Conservation (phyloP, 768 basidiomycete species). For the Gloeophyllum trabeum region DNA sequence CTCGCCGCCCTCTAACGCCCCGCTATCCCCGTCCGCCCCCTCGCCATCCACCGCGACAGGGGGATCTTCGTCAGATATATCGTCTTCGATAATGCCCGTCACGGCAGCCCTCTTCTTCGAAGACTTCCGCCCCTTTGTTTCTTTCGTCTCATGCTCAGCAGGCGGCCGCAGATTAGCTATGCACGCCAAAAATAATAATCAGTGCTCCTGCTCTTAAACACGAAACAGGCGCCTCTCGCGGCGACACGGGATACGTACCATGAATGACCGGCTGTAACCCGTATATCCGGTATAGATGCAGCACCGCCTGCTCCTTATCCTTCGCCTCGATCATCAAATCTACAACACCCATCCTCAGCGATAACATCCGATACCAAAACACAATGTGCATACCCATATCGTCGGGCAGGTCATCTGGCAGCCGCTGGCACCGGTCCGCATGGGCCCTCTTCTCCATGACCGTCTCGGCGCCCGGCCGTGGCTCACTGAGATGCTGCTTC, state of each 20-base stretch:
- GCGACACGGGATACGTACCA: constrained; percentile 10
- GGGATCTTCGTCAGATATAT: constrained; percentile 28
- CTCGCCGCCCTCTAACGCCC: neutral
- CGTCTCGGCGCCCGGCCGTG: constrained; percentile 73
- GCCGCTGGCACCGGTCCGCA: constrained; percentile 62
- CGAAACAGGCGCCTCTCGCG: neutral
- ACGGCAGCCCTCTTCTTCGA: constrained; percentile 22
- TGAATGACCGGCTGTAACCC: constrained; percentile 51
- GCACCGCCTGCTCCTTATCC: constrained; percentile 89
- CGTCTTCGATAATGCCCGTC: constrained; percentile 18
- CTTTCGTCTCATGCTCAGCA: constrained; percentile 23
- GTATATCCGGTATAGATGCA: constrained; percentile 77
- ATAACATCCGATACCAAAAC: constrained; percentile 8
- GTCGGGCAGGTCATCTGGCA: constrained; percentile 55
- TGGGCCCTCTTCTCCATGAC: constrained; percentile 85
- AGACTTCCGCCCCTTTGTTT: constrained; percentile 33
- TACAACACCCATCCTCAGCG: constrained; percentile 11
- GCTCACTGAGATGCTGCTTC: constrained; percentile 89
- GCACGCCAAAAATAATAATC: neutral
- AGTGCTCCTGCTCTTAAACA: neutral
- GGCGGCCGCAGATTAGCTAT: constrained; percentile 27
- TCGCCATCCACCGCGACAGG: neutral
- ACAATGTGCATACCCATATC: constrained; percentile 40
- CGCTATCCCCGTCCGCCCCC: neutral
- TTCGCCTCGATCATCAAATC: constrained; percentile 94